Percentiles rank a stretch among this genome's conserved stretches.
Conservation (phyloP, 176 grass and related monocot genomes). For the Tillandsia leiboldiana region DNA sequence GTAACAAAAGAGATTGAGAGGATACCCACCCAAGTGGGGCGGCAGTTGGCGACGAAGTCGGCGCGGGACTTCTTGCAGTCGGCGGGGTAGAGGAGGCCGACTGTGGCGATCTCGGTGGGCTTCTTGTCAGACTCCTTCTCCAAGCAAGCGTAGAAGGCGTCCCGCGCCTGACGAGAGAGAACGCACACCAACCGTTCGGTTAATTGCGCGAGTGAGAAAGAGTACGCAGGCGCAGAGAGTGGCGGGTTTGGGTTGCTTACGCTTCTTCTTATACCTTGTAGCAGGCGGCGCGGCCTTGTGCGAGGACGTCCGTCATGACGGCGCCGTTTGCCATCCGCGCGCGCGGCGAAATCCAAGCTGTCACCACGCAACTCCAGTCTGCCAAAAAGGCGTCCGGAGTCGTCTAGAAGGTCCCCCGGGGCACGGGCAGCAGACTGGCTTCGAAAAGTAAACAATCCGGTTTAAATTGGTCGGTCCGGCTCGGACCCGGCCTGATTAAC, state of each 20-base stretch:
- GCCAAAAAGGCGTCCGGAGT: too few species aligned
- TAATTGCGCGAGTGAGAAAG: background rate
- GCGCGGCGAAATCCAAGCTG: background rate
- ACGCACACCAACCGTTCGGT: background rate
- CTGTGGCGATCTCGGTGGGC: constrained; percentile 78
- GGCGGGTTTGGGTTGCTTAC: background rate
- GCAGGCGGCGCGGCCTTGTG: constrained; percentile 60
- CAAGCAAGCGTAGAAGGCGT: constrained; percentile 77
- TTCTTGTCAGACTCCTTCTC: constrained; percentile 78
- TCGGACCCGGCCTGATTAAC: too few species aligned
- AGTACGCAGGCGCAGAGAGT: background rate
- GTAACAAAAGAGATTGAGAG: constrained; percentile 1
- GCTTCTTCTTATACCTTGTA: constrained; percentile 46
- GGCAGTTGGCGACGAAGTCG: constrained; percentile 59
- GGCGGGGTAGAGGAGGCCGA: constrained; percentile 65
- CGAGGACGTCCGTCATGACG: constrained; percentile 74
- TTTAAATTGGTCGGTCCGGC: too few species aligned
- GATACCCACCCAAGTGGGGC: constrained; percentile 53
- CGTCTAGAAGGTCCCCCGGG: too few species aligned
- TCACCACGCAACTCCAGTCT: too few species aligned
- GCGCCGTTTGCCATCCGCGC: constrained; percentile 7
- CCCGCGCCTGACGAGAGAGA: constrained; percentile 37
- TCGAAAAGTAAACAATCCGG: too few species aligned
- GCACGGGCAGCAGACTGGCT: too few species aligned
- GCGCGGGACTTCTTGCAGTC: constrained; percentile 68